These are phyloP conservation scores for Microsporum ferrugineum DNA, from an alignment of 2,329 filamentous ascomycete genomes.

Conservation along the genomic window DNA sequence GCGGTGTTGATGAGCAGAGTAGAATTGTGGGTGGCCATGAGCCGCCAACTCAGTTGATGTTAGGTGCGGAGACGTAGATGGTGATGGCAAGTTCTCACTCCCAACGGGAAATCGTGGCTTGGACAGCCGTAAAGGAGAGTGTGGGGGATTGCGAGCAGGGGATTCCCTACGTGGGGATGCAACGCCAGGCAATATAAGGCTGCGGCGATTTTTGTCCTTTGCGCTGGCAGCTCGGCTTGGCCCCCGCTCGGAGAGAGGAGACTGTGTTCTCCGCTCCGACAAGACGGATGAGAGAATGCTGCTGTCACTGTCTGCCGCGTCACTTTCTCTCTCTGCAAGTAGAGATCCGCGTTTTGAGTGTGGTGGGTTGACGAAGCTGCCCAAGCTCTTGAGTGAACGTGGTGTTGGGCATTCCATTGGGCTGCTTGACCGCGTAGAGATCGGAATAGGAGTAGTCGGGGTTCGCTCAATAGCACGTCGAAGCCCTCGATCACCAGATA, in stretches of 20 bases:
- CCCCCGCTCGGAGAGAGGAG: conserved; percentile 77
- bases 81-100: conserved; percentile 53
- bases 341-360: conserved; percentile 63
- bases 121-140: conserved; percentile 73
- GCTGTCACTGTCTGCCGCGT: conserved; percentile 77
- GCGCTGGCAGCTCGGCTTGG: conserved; percentile 66
- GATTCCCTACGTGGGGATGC: conserved; percentile 74
- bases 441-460: conserved; percentile 49
- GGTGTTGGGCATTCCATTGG: conserved; percentile 86
- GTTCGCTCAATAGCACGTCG: conserved; percentile 32
- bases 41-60: conserved; percentile 57
- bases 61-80: conserved; percentile 79
- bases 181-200: conserved; percentile 68
- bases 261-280: conserved; percentile 67
- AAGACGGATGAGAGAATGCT: conserved; percentile 73
- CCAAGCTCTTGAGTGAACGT: conserved; percentile 59
- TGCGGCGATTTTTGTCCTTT: conserved; percentile 71
- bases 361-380: conserved; percentile 46
- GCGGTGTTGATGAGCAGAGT: conserved; percentile 37
- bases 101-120: conserved; percentile 61
- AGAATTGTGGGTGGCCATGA: conserved; percentile 42
- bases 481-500: neutral
- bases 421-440: conserved; percentile 77
- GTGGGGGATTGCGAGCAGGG: conserved; percentile 67
- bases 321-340: conserved; percentile 59